Base-by-base conservation (phyloP, 2,329 filamentous ascomycete genomes). In the Sporothrix protearum region DNA sequence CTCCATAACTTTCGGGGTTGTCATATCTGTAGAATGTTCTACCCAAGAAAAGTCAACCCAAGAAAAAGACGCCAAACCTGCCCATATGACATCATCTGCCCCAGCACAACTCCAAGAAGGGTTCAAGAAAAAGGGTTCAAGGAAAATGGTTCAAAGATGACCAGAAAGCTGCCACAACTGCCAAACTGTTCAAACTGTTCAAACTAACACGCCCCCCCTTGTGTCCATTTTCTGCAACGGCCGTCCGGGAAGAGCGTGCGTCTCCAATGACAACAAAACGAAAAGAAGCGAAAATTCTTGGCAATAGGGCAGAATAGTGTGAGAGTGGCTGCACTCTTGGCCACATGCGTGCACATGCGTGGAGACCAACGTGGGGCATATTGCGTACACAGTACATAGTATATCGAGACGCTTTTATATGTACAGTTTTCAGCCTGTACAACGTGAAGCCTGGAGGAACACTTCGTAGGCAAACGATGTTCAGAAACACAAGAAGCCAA, bases 51-150 rank as follows among this genome's bases (percentile, higher is more conserved):
- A n/a, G n/a, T n/a, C n/a, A n/a, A n/a, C n/a, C n/a, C n/a, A n/a
- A n/a, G n/a, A n/a, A 30, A 66, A 49, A 66, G 28, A 7, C 63
- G 63, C 63, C 63, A 47, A 49, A 49, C 59, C 28, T 49, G 28
- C 25, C 63, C 42, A 33, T 25, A 66, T 66, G 63, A 66, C 63
- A 66, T 66, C 64, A 68, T 68, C 45, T 39, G 45, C 45, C 47
- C 45, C 30, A 53, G 47, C 16, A 36, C 39, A 22, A 8, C 42
- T 19, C 59, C 33, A 45, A 19, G 10, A 63, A 61, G 28, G 30
- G 42, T 19, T 47, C 42, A 47, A 19, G 42, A 14, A 47, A 47
- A 47, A 61, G 28, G 30, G 42, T 19, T 47, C 42, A 47, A 19
- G 42, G 42, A 47, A 47, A 47, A n/a, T n/a, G n/a, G n/a, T n/a